Percentiles rank a stretch among this genome's conserved stretches.
These are phyloP conservation scores for Polyrhizophydium stewartii DNA, from an alignment of 371 early-diverging fungal genomes.

Conservation along the genomic window DNA sequence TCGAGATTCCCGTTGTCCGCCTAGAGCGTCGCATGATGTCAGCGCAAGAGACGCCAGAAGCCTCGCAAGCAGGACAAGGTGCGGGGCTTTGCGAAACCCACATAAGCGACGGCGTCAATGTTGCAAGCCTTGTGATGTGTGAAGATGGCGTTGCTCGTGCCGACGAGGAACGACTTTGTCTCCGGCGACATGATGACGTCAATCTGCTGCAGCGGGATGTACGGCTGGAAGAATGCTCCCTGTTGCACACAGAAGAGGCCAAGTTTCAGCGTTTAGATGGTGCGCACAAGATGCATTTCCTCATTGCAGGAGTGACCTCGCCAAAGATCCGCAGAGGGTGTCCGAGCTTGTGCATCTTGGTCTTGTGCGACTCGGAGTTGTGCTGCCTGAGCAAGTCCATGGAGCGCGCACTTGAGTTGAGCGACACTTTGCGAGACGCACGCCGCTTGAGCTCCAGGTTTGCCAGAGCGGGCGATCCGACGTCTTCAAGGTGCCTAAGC, in stretches of 20 bases:
- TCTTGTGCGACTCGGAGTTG: conserved; percentile 16
- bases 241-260: conserved; percentile 14
- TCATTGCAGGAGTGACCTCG: conserved; percentile 35
- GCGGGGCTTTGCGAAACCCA: too few species aligned
- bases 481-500: conserved; percentile 57
- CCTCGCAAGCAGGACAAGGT: background rate
- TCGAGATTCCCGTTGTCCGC: conserved; percentile 72
- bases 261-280: background rate
- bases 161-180: conserved; percentile 67
- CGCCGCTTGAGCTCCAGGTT: background rate
- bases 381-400: conserved; percentile 28
- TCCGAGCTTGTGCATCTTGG: conserved; percentile 20
- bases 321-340: conserved; percentile 71
- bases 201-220: conserved; percentile 80
- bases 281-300: background rate
- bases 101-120: conserved; percentile 75
- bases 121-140: conserved; percentile 65
- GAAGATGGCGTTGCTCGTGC: conserved; percentile 78
- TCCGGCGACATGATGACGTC: conserved; percentile 63
- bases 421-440: background rate
- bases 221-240: conserved; percentile 80
- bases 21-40: conserved; percentile 18
- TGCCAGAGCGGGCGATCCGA: conserved; percentile 56
- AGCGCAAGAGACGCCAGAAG: background rate
- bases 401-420: background rate